Base-by-base conservation (phyloP, 163 green algal species). In the Trebouxiophyceae sp. region DNA sequence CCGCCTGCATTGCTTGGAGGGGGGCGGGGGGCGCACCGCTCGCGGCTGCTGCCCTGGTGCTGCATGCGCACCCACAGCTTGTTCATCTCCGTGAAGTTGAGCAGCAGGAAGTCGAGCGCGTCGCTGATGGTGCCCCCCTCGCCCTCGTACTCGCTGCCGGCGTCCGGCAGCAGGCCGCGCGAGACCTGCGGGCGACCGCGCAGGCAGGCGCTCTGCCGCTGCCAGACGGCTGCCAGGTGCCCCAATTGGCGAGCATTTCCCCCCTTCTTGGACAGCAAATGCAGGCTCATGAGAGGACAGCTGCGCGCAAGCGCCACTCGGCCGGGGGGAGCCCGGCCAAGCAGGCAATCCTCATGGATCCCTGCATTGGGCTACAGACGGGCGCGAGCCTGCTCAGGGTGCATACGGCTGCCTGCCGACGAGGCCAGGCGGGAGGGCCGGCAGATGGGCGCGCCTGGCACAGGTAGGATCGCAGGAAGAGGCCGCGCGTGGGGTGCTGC, bases 1-100 rank as follows among this genome's bases (percentile, higher is more conserved):
- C n/a, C n/a, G n/a, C n/a, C n/a, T 58, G 50, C 50, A 58, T 58
- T 16, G 20, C 44, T 54, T 54, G 44, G 20, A 54, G 20, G 8
- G 54, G 23, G 24, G 24, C 12, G 6, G 6, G 23, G 54, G 23
- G 2, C 33, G 29, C 23, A 76, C 63, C 60, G 69, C 54, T 77
- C 64, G 44, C 47, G 33, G 3, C 19, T 62, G 54, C 64, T 75
- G 39, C 71, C 80, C 69, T 90, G 81, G 63, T 81, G 67, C 71
- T 87, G 74, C 88, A 96, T 95, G 45, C 89, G 77, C 12, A 94
- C 87, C 90, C 90, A 99, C 65, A 99, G 86, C 86, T 97, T 97
- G 86, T 99, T 99, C 91, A 97, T 98, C 72, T 98, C 93, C 3
- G 91, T 95, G 71, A 99, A 99, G 77, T 98, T 98, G 56, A 88